Evolutionary conservation across 2,329 filamentous ascomycete species (phyloP), one percentile per base, ranked within the genome.

Genomic region (Diaporthe capsici): DNA sequence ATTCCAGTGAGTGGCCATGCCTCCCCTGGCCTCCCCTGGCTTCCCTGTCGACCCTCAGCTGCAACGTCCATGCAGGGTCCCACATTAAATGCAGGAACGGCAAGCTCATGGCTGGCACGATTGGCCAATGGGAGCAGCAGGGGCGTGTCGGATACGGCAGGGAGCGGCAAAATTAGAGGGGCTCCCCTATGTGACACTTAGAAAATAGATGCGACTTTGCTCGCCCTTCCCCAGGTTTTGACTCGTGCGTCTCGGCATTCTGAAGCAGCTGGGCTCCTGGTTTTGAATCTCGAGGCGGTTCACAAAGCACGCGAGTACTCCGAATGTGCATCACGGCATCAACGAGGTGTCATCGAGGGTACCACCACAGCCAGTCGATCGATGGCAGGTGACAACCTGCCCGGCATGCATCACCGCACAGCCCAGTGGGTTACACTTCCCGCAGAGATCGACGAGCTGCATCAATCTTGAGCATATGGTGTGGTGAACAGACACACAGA

Each of bases 201-300:
- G 58, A 55, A 65, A 44, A 65, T 71, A 71, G 42, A 63, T 72
- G 28, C 57, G 58, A 61, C 47, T n/a, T n/a, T 58, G 28, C 44
- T 28, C 10, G 22, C 71, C 57, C 58, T 61, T 51, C 44, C 71
- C 71, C 57, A 72, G 71, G 57, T 72, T 72, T 72, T 61, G 55
- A 72, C 70, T 72, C 65, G 65, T 28, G 65, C 65, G 65, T 70
- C 65, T 70, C 65, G 65, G 65, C 47, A 70, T 70, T 28, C 65
- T 70, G 49, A 70, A 55, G 65, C 65, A 70, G 22, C 42, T 70
- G 49, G 34, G 34, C 65, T 70, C 65, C 65, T 70, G 49, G 65
- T 70, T 70, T 55, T 70, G 34, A 8, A 55, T 70, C 65, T 68
- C 28, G 63, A 68, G 22, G 63, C 47, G 47, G 25, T 34, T 68